A percentile compares a stretch with the other conserved stretches of the same genome.
phyloP scores from a whole-genome alignment of 1,284 basidiomycete genomes.

The Fomitopsis pinicola region DNA sequence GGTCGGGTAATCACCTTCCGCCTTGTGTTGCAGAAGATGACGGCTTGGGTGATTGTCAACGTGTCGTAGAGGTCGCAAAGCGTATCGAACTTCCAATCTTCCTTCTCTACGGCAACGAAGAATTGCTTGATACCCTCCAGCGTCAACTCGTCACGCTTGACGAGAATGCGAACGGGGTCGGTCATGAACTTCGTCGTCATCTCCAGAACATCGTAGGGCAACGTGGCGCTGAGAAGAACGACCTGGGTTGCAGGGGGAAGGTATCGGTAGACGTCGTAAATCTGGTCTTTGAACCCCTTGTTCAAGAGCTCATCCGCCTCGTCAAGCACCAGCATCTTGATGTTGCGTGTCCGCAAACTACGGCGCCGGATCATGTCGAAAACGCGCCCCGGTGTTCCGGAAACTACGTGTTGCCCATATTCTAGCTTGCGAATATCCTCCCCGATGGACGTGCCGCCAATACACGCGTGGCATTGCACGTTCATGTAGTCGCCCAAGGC shows the following conservation, averaged over 20 bases:
- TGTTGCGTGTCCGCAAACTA: constrained; percentile 92
- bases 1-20: constrained; percentile 68
- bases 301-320: constrained; percentile 97
- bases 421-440: constrained; percentile 99
- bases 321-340: constrained; percentile 99
- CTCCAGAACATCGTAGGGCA: constrained; percentile 97
- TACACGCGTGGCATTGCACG: constrained; percentile 98
- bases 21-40: constrained; percentile 99
- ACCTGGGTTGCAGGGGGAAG: constrained; percentile 98
- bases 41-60: constrained; percentile 98
- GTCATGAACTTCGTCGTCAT: constrained; percentile 99
- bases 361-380: constrained; percentile 99
- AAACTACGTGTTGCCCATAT: constrained; percentile 97
- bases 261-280: constrained; percentile 99
- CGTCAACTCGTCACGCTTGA: constrained; percentile 99
- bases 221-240: constrained; percentile 91
- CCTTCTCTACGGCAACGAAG: constrained; percentile 99
- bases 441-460: constrained; percentile 95
- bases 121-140: constrained; percentile 99
- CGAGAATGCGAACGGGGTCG: constrained; percentile 96
- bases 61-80: constrained; percentile 98
- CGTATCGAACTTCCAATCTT: constrained; percentile 99
- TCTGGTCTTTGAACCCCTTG: constrained; percentile 99
- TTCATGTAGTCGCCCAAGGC: constrained; percentile 99
- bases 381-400: constrained; percentile 96